These are phyloP conservation scores for Meira nashicola DNA, from an alignment of 1,284 basidiomycete species.

Conservation along the genomic window DNA sequence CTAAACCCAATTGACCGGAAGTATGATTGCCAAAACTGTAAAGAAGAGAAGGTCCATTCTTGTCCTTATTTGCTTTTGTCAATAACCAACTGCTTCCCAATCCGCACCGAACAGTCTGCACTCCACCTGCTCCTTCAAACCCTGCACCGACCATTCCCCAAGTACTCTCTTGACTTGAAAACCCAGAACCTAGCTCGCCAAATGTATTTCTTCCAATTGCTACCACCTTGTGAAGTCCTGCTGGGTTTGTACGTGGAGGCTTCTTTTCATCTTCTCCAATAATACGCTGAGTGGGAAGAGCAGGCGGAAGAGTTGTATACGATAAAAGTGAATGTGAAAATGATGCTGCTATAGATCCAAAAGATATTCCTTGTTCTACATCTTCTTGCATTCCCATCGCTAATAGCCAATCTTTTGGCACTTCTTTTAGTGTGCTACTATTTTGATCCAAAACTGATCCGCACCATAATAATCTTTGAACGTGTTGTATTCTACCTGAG, in stretches of 20 bases:
- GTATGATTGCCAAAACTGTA: constrained; percentile 16
- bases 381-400: constrained; percentile 10
- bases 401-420: constrained; percentile 13
- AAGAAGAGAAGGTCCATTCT: background rate
- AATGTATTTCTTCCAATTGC: constrained; percentile 17
- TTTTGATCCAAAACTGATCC: constrained; percentile 10
- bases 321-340: constrained; percentile 12
- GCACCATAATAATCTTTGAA: constrained; percentile 13
- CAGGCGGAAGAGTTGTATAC: constrained; percentile 13
- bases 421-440: background rate
- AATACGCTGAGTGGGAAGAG: background rate
- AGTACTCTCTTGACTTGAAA: constrained; percentile 17
- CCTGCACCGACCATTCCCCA: constrained; percentile 15
- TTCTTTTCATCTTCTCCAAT: background rate
- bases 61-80: background rate
- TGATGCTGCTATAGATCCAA: constrained; percentile 9
- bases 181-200: constrained; percentile 17
- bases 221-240: constrained; percentile 8
- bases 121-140: constrained; percentile 12
- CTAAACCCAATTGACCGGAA: constrained; percentile 15
- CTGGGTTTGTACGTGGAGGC: background rate
- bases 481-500: background rate
- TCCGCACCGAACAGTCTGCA: constrained; percentile 4
- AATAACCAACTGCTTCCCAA: constrained; percentile 12
- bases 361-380: constrained; percentile 16